Base-by-base conservation (phyloP, 179 eudicot species). In the Spergularia azorica region DNA sequence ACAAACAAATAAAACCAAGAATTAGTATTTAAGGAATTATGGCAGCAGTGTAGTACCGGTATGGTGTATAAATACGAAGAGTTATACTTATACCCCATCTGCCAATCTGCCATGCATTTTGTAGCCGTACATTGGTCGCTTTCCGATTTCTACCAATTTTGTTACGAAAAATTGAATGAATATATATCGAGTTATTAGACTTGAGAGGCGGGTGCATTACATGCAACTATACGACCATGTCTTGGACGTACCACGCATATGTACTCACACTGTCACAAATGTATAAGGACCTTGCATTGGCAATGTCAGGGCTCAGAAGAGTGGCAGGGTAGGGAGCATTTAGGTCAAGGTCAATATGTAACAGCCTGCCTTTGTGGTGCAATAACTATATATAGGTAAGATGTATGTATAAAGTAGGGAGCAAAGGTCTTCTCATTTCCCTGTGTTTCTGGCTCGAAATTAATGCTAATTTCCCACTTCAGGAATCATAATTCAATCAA, bases 291-390 rank as follows among this genome's bases (percentile, higher is more conserved):
- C 39, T 36, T 36, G 39, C 50, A 46, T 6, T 46, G 50, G 50
- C 15, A 36, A 57, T 39, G 65, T n/a, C 46, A 74, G 61, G 13
- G 18, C 63, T n/a, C 20, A n/a, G 46, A 9, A 18, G 59, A 21
- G 16, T 57, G 74, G 59, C 68, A 58, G 63, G 48, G 15, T 48
- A 64, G 72, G 39, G 70, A 67, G 68, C 63, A 64, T 52, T 72
- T 56, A 76, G 76, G 83, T 80, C 73, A 75, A 75, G 79, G 83
- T 66, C 67, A 76, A 81, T 72, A 51, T 76, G 73, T 69, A 67
- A 72, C 80, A 77, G 80, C 78, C 39, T 59, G 80, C 78, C 39
- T 59, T 77, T 77, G 51, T 52, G 48, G 14, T 57, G 80, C 78
- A 77, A 61, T 81, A 72, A 77, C 65, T 66, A 76, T 46, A 79